Percentiles rank a stretch among this genome's conserved stretches.
These are phyloP conservation scores for Biscutella laevigata DNA, from an alignment of 441 rosid genomes.

Conservation along the genomic window DNA sequence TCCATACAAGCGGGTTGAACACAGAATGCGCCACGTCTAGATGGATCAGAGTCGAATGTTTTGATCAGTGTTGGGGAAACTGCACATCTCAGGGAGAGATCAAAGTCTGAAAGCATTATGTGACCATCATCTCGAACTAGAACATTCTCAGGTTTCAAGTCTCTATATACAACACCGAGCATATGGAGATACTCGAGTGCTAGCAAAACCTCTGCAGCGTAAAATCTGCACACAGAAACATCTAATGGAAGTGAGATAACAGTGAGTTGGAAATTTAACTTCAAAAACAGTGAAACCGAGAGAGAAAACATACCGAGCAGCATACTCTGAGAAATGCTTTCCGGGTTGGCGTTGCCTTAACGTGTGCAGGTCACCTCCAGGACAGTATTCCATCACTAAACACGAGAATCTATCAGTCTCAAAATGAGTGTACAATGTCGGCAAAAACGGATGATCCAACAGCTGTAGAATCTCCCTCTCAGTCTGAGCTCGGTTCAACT, in stretches of 20 bases:
- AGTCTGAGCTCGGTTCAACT: conserved; percentile 85
- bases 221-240: conserved; percentile 55
- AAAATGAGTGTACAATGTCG: conserved; percentile 86
- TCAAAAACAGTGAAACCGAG: neutral
- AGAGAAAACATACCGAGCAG: conserved; percentile 66
- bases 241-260: conserved; percentile 1
- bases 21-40: conserved; percentile 54
- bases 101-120: conserved; percentile 97
- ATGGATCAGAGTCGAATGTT: conserved; percentile 49
- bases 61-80: conserved; percentile 80
- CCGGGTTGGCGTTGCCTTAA: conserved; percentile 91
- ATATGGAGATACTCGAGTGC: conserved; percentile 97
- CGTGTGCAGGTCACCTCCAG: conserved; percentile 94
- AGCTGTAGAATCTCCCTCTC: conserved; percentile 93
- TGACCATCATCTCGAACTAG: conserved; percentile 96
- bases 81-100: conserved; percentile 81
- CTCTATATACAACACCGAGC: conserved; percentile 96
- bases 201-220: conserved; percentile 83
- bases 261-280: neutral
- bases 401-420: conserved; percentile 93
- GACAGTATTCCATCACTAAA: conserved; percentile 92
- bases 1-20: conserved; percentile 82
- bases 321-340: conserved; percentile 86
- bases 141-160: conserved; percentile 94
- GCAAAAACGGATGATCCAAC: conserved; percentile 91